Evolutionary conservation across 2,329 filamentous ascomycete genomes (phyloP).

Genomic region (Phoma sp.): DNA sequence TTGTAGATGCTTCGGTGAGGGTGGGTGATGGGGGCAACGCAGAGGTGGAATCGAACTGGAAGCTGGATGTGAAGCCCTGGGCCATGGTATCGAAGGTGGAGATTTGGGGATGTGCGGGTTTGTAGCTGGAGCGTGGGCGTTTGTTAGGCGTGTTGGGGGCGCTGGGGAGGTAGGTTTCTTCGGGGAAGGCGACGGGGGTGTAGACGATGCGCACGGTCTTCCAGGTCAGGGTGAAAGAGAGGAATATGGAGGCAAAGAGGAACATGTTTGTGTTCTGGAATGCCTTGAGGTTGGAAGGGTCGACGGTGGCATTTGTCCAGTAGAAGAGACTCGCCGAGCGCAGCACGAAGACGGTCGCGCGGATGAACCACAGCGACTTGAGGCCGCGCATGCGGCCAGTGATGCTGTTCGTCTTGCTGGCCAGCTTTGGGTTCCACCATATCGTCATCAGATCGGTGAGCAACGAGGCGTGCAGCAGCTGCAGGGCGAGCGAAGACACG

Average conservation of each 20-base stretch:
- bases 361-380: conserved; percentile 70
- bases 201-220: conserved; percentile 64
- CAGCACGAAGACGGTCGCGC: conserved; percentile 64
- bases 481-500: conserved; percentile 24
- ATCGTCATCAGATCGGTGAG: conserved; percentile 58
- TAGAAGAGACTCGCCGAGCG: conserved; percentile 54
- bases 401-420: conserved; percentile 67
- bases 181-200: conserved; percentile 42
- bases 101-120: conserved; percentile 32
- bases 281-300: conserved; percentile 24
- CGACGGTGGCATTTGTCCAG: conserved; percentile 30
- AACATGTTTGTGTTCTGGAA: conserved; percentile 62
- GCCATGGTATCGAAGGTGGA: conserved; percentile 45
- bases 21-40: conserved; percentile 44
- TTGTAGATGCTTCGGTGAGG: conserved; percentile 30
- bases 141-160: conserved; percentile 26
- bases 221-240: conserved; percentile 47
- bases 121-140: conserved; percentile 32
- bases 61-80: conserved; percentile 48
- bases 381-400: conserved; percentile 61
- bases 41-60: conserved; percentile 42
- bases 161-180: conserved; percentile 35
- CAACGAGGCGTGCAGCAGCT: conserved; percentile 47
- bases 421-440: conserved; percentile 74
- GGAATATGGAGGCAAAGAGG: conserved; percentile 51